phyloP scores from a whole-genome alignment of 306 rosid genomes.

The Ziziphus jujuba region DNA sequence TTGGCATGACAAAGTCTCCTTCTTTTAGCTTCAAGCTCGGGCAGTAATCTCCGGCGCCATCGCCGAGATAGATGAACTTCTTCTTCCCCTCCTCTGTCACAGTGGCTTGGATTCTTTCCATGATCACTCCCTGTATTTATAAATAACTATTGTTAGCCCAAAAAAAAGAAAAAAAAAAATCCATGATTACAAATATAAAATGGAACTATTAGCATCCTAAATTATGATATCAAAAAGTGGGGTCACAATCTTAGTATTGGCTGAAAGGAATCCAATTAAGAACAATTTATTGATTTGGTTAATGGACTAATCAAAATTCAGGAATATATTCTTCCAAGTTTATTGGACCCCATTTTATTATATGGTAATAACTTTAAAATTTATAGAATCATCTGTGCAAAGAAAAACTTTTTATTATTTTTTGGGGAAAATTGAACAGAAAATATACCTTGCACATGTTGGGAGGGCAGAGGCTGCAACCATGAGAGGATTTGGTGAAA shows the following conservation, averaged over 20 bases:
- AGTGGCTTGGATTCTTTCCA: slow-evolving; percentile 46
- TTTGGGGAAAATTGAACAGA: no score
- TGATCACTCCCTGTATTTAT: slow-evolving; percentile 38
- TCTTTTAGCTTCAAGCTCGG: slow-evolving; percentile 55
- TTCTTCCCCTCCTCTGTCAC: slow-evolving; percentile 22
- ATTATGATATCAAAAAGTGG: no score
- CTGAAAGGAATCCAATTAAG: no score
- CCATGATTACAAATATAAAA: neutral
- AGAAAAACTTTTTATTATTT: no score
- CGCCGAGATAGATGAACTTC: slow-evolving; percentile 61
- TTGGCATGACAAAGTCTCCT: slow-evolving; percentile 59
- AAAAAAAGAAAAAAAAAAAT: neutral
- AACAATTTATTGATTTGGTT: no score
- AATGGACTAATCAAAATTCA: no score
- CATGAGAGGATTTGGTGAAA: slow-evolving; percentile 54
- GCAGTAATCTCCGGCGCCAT: slow-evolving; percentile 65
- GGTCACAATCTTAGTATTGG: no score
- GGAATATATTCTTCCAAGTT: no score
- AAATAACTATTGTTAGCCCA: neutral
- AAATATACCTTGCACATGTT: slow-evolving; percentile 62
- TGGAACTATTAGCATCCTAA: no score
- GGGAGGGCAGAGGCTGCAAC: slow-evolving; percentile 67
- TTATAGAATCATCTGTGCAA: no score
- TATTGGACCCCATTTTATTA: no score
- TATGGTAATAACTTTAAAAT: no score